Evolutionary conservation across 306 rosid species (phyloP).

Genomic region (Mucuna pruriens): DNA sequence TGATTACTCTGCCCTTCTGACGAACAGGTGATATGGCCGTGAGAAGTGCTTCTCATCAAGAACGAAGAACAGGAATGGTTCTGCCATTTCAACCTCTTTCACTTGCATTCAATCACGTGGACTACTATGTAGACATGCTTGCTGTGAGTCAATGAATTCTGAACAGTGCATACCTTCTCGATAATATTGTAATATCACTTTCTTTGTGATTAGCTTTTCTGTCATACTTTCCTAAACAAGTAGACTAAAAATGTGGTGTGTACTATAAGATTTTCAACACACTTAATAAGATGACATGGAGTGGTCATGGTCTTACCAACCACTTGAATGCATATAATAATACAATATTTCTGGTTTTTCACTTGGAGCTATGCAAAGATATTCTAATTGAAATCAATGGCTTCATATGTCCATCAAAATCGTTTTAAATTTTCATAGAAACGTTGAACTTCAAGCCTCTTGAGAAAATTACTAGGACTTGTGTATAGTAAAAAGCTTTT

Average conservation of each 20-base stretch:
- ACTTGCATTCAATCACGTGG: slow-evolving; percentile 70
- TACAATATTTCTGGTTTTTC: no score
- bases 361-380: not conserved
- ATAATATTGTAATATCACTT: not conserved
- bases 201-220: not conserved
- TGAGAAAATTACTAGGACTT: not conserved
- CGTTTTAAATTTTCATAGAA: not conserved
- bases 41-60: slow-evolving; percentile 19
- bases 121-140: slow-evolving; percentile 82
- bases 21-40: not conserved
- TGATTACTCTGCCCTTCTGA: not conserved
- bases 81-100: slow-evolving; percentile 76
- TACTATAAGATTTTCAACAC: no score
- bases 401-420: not conserved
- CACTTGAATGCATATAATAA: no score
- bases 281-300: no score
- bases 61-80: slow-evolving; percentile 56
- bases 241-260: not conserved
- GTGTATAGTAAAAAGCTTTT: not conserved
- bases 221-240: not conserved
- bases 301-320: no score
- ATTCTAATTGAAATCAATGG: not conserved
- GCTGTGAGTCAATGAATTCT: slow-evolving; percentile 51
- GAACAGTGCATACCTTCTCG: not conserved
- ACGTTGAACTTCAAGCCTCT: not conserved